Base-by-base conservation (phyloP, 2,329 filamentous ascomycete genomes). In the Emergomyces africanus region DNA sequence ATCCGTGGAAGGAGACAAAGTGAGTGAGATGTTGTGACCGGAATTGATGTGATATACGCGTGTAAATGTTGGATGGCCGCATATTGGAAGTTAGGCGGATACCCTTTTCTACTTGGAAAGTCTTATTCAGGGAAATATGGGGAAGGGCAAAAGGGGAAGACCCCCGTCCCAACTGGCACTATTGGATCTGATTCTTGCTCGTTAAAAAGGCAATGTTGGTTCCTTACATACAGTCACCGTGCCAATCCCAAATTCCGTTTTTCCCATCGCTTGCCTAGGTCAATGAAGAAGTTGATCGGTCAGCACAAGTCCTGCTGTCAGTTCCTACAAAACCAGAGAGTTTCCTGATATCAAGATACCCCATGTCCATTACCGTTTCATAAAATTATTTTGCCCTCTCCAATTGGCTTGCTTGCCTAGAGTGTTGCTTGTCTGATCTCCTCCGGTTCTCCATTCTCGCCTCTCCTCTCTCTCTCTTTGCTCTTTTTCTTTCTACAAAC, bases 1-100 rank as follows among this genome's bases (percentile, higher is more conserved):
- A 84, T 68, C 84, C 84, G 5, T 85, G 77, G 70, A 85, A 83
- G 72, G 81, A 79, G 30, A 59, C 37, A 18, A 50, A 48, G 30
- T 57, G 55, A 57, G 46, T 12, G 25, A 42, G 15, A 46, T n/a
- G 18, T n/a, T 33, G 37, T 10, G 33, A 20, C 41, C n/a, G 10
- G 41, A 44, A 20, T 41, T 33, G 1, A 25, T 41, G 33, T 35
- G 14, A 35, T 23, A 35, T 20, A 37, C 5, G n/a, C n/a, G 10
- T 23, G 41, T 44, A 23, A 20, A n/a, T 14, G 25, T 28, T n/a
- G n/a, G n/a, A 49, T 49, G 46, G 8, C 28, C 18, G 18, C n/a
- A 51, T 35, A 51, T 35, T 49, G 28, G 28, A 50, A 28, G 25
- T 28, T 30, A 28, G 48, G 8, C 1, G 18, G 28, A 28, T 50